Evolutionary conservation across 2,329 filamentous ascomycete species (phyloP), one percentile per base, ranked within the genome.

Genomic region (Acephala macrosclerotiorum): DNA sequence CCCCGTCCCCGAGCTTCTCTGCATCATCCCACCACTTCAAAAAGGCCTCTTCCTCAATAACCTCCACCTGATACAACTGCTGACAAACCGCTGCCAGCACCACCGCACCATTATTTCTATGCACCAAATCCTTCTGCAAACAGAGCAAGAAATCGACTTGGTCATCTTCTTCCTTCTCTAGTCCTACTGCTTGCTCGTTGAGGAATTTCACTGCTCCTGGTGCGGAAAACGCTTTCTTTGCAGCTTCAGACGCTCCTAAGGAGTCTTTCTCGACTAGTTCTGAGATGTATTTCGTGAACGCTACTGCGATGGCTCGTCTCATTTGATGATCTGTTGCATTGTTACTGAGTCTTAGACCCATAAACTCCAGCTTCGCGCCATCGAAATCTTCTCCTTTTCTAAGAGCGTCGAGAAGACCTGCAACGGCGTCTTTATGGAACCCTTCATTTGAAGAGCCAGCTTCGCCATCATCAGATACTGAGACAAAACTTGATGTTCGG

Each of bases 281-380:
- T 6, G 89, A 85, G 55, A 94, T 91, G 64, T 91, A 90, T 74
- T 92, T 93, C 73, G 93, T 91, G 76, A 98, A 95, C 0, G 94
- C 92, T 1, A 90, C 88, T 2, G 93, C 93, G 26, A 98, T 90
- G 18, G 96, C 94, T 38, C 91, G 90, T 53, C 95, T 92, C 74
- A 98, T 92, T 78, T 96, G 91, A 70, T 90, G 86, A 75, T 97
- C 95, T 0, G 93, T 94, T 2, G 96, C 96, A 74, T 98, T 93
- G 74, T 92, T 93, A 62, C 90, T 91, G 78, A 99, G 92, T 12
- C 95, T 91, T n/a, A 98, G 84, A 56, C 93, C 92, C 82, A 94
- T 97, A 68, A 99, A 91, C 77, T 99, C 96, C 38, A 98, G 87
- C 77, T 95, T 93, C 58, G 88, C 87, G 2, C 84, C 84, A 74